These are phyloP conservation scores for Fonsecaea monophora DNA, from an alignment of 2,329 filamentous ascomycete genomes.

Conservation along the genomic window DNA sequence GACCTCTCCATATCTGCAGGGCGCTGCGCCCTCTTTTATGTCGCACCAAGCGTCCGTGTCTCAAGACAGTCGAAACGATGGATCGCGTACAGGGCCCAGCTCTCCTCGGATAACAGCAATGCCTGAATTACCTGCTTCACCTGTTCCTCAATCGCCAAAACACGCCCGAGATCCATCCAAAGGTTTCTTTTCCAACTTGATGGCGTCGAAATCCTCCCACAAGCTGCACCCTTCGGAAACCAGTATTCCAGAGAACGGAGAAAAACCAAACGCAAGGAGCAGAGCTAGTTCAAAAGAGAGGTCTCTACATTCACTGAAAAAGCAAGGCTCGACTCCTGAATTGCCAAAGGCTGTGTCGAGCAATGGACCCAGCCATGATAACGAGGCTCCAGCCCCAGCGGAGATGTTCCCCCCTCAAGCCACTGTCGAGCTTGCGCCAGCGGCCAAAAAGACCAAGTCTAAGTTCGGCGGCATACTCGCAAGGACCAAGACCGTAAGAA, in stretches of 20 bases:
- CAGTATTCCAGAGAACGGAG: constrained; percentile 44
- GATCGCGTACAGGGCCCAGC: constrained; percentile 38
- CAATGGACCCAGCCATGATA: constrained; percentile 28
- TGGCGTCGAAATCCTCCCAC: constrained; percentile 55
- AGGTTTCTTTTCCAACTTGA: constrained; percentile 56
- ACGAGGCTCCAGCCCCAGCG: constrained; percentile 14
- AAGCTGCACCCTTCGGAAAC: constrained; percentile 51
- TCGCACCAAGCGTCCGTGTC: constrained; percentile 29
- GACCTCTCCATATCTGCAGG: constrained; percentile 32
- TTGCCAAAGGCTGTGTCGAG: constrained; percentile 45
- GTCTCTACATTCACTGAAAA: constrained; percentile 46
- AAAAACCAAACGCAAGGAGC: constrained; percentile 42
- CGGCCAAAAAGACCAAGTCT: constrained; percentile 52
- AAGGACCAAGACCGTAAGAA: constrained; percentile 53
- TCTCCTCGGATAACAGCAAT: constrained; percentile 56
- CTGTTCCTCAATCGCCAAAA: constrained; percentile 46
- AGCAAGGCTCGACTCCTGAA: constrained; percentile 53
- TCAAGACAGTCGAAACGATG: constrained; percentile 23
- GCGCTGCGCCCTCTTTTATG: constrained; percentile 24
- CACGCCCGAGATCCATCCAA: constrained; percentile 54
- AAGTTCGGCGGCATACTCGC: constrained; percentile 54
- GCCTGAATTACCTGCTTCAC: constrained; percentile 53
- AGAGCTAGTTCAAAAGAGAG: constrained; percentile 54
- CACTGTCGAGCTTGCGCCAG: constrained; percentile 21
- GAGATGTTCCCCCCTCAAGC: constrained; percentile 11